A percentile compares a stretch with the other conserved stretches of the same genome.
phyloP scores from a whole-genome alignment of 345 rosid genomes.

The Odontarrhena argentea region DNA sequence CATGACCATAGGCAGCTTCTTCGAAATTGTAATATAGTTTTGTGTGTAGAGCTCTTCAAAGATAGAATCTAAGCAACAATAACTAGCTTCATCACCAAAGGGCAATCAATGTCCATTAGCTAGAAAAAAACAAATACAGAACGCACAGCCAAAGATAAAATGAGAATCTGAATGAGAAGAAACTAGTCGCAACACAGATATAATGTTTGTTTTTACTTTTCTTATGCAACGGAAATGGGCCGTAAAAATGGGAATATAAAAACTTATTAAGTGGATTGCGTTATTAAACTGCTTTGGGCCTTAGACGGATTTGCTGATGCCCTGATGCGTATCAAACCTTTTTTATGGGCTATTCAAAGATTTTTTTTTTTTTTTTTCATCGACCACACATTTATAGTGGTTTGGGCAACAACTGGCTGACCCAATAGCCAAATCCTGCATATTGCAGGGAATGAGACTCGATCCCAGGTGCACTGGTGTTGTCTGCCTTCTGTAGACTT shows the following conservation, averaged over 20 bases:
- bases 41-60: constrained; percentile 4
- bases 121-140: not conserved
- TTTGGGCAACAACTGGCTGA: too few species aligned
- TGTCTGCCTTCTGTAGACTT: too few species aligned
- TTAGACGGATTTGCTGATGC: too few species aligned
- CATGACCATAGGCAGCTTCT: constrained; percentile 45
- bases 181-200: constrained; percentile 13
- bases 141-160: constrained; percentile 1
- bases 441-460: too few species aligned
- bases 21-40: constrained; percentile 22
- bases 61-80: constrained; percentile 35
- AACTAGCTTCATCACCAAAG: constrained; percentile 30
- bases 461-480: too few species aligned
- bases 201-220: constrained; percentile 3
- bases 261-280: not conserved
- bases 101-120: constrained; percentile 26
- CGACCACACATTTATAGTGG: too few species aligned
- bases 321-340: too few species aligned
- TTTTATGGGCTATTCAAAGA: too few species aligned
- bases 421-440: too few species aligned
- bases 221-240: not conserved
- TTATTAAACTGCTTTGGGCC: not conserved
- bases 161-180: constrained; percentile 23
- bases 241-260: not conserved
- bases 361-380: too few species aligned